These are phyloP conservation scores for Myxozyma neglecta DNA, from an alignment of 805 yeast genomes.

Conservation along the genomic window DNA sequence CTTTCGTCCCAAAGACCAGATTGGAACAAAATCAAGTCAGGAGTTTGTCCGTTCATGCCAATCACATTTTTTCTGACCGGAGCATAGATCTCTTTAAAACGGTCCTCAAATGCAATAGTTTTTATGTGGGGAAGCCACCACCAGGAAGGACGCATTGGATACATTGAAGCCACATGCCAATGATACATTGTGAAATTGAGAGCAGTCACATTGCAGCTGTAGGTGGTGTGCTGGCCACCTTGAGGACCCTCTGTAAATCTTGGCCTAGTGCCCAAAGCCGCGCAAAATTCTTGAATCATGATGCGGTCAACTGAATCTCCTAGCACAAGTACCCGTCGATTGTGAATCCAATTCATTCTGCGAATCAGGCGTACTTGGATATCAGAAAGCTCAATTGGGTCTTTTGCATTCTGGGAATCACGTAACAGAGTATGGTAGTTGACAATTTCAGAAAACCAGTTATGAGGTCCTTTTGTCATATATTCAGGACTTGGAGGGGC, in stretches of 20 bases:
- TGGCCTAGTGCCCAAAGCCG: not conserved
- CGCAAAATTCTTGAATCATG: conserved; percentile 25
- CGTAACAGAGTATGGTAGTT: conserved; percentile 5
- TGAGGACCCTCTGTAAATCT: not conserved
- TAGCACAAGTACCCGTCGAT: conserved; percentile 23
- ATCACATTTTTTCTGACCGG: conserved; percentile 10
- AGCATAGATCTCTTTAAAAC: conserved; percentile 16
- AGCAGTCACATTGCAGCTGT: conserved; percentile 11
- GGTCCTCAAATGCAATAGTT: conserved; percentile 27
- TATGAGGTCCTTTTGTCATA: conserved; percentile 13
- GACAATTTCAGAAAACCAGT: conserved; percentile 15
- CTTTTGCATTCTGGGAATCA: conserved; percentile 1
- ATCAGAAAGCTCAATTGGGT: not conserved
- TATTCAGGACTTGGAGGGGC: conserved; percentile 13
- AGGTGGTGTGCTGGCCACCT: conserved; percentile 30
- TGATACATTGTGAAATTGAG: conserved; percentile 26
- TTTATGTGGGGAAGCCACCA: conserved; percentile 28
- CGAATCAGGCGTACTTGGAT: conserved; percentile 11
- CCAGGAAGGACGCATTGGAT: conserved; percentile 27
- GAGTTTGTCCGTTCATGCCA: conserved; percentile 24
- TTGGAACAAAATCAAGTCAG: conserved; percentile 24
- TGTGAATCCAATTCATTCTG: conserved; percentile 27
- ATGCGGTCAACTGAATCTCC: conserved; percentile 31
- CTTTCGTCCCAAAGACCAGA: conserved; percentile 31
- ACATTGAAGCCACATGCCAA: conserved; percentile 29